Percentiles rank a stretch among this genome's conserved stretches.
These are phyloP conservation scores for Diaporthe longicolla DNA, from an alignment of 2,329 filamentous ascomycete genomes.

Conservation along the genomic window DNA sequence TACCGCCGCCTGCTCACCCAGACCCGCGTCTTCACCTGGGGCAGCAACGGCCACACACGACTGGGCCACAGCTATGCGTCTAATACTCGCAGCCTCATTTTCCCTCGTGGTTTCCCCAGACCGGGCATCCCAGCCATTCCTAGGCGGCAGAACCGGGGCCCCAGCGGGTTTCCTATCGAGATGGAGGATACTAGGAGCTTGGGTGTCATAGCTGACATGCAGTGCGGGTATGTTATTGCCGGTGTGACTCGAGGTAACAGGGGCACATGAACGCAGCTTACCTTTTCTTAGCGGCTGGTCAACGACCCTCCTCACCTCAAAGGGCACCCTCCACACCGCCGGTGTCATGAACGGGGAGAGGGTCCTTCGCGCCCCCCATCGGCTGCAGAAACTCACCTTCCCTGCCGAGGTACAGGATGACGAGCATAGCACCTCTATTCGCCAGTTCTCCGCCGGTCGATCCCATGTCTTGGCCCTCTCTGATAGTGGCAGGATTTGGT, in stretches of 20 bases:
- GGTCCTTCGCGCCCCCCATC: background rate
- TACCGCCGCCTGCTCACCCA: conserved; percentile 24
- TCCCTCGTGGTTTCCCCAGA: background rate
- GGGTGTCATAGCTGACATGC: conserved; percentile 14
- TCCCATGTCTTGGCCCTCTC: conserved; percentile 11
- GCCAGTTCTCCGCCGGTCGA: background rate
- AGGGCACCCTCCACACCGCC: conserved; percentile 7
- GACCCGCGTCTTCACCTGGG: conserved; percentile 19
- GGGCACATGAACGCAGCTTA: background rate
- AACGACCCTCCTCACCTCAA: conserved; percentile 6
- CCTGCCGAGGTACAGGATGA: background rate
- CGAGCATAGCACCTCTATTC: background rate
- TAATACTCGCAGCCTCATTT: background rate
- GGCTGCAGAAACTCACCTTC: conserved; percentile 4
- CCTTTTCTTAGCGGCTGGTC: background rate
- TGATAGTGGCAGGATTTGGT: conserved; percentile 18
- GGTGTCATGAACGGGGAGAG: conserved; percentile 1
- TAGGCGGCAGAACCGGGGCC: background rate
- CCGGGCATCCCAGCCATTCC: background rate
- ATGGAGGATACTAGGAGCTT: background rate
- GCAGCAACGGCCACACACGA: conserved; percentile 12
- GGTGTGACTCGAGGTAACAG: background rate
- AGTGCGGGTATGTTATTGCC: background rate
- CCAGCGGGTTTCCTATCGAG: background rate
- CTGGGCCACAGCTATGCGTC: conserved; percentile 7